These are phyloP conservation scores for Zygosaccharomyces pseudorouxii DNA, from an alignment of 805 yeast species.

Conservation along the genomic window DNA sequence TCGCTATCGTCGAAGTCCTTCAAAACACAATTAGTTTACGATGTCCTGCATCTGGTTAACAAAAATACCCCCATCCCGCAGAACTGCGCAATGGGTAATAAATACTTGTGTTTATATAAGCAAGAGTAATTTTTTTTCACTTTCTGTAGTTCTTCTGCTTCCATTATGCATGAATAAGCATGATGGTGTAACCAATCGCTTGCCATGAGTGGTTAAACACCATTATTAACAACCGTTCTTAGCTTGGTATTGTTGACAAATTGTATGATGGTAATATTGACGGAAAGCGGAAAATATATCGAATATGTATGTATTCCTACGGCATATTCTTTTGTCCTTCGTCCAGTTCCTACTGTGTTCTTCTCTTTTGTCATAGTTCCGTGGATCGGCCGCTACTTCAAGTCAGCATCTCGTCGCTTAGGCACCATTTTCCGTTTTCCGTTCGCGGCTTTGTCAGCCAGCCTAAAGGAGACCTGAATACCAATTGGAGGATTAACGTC, in stretches of 20 bases:
- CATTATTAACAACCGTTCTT: not conserved
- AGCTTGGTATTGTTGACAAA: not conserved
- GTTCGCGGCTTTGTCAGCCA: not conserved
- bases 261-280: not conserved
- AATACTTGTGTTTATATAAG: not conserved
- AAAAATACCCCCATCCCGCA: not conserved
- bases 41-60: not conserved
- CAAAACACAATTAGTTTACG: too few relatives aligned
- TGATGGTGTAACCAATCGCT: not conserved
- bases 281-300: slow-evolving; percentile 1
- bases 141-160: not conserved
- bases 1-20: not conserved
- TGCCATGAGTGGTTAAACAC: slow-evolving; percentile 4
- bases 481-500: too few relatives aligned
- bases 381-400: not conserved
- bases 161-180: not conserved
- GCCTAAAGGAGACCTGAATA: too few relatives aligned
- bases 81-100: not conserved
- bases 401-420: too few relatives aligned
- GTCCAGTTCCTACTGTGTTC: too few relatives aligned
- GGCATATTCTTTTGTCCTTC: too few relatives aligned
- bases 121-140: not conserved
- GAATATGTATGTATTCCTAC: not conserved
- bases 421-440: not conserved
- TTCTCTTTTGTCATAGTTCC: not conserved